These are phyloP conservation scores for Claviceps fusiformis DNA, from an alignment of 2,329 filamentous ascomycete genomes.

Conservation along the genomic window DNA sequence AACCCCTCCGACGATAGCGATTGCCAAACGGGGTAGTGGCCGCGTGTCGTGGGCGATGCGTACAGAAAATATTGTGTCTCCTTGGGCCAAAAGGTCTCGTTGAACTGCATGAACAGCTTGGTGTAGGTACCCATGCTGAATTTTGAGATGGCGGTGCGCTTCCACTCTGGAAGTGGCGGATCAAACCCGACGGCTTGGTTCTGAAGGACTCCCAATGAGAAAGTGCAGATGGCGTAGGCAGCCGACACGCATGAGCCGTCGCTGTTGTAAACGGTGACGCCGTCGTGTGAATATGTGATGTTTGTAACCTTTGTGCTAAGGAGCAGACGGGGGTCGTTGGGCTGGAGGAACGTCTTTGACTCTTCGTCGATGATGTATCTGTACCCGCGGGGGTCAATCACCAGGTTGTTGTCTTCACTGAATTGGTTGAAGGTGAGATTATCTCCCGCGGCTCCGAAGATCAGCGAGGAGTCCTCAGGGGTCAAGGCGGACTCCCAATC, in stretches of 20 bases:
- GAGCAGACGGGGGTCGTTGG: constrained; percentile 41
- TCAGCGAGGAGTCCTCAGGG: constrained; percentile 41
- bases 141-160: constrained; percentile 46
- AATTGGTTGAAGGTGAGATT: constrained; percentile 52
- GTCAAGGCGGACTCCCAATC: constrained; percentile 44
- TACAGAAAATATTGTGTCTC: constrained; percentile 32
- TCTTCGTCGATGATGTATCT: constrained; percentile 42
- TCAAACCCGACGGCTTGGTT: constrained; percentile 43
- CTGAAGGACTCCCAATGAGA: constrained; percentile 55
- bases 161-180: constrained; percentile 49
- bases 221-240: constrained; percentile 51
- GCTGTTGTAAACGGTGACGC: constrained; percentile 38
- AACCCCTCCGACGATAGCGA: constrained; percentile 45
- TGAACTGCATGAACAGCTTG: constrained; percentile 59
- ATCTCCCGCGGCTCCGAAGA: constrained; percentile 40
- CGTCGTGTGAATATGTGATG: constrained; percentile 36
- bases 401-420: constrained; percentile 47
- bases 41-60: constrained; percentile 26
- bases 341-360: constrained; percentile 40
- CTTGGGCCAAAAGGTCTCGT: constrained; percentile 48
- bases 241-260: constrained; percentile 45
- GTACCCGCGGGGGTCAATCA: constrained; percentile 48
- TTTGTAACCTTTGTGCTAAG: constrained; percentile 44
- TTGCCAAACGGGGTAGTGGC: constrained; percentile 46
- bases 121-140: constrained; percentile 61